Evolutionary conservation across 495 filamentous ascomycete genomes (phyloP).

Genomic region (Neurospora discreta): DNA sequence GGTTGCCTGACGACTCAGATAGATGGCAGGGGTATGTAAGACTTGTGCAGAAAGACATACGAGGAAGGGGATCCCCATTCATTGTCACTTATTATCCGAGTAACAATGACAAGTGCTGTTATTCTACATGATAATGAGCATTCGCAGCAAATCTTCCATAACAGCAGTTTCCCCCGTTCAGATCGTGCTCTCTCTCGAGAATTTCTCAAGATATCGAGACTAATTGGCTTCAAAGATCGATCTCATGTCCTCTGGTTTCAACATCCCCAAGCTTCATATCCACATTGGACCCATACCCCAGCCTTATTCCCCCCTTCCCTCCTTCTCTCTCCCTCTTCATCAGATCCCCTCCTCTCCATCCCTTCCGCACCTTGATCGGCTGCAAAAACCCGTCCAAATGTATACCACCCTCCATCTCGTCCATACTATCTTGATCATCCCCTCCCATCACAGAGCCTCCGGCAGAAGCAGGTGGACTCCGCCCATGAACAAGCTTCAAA

Average conservation of each 20-base stretch:
- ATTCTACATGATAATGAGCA: neutral
- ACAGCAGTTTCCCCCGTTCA: neutral
- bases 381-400: constrained; percentile 42
- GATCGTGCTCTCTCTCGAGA: neutral
- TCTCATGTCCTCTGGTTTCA: neutral
- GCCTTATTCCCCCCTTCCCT: neutral
- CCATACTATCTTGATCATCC: constrained; percentile 27
- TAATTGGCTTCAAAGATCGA: neutral
- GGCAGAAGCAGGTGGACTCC: neutral
- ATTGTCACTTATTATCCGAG: neutral
- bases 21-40: neutral
- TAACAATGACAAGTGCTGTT: neutral
- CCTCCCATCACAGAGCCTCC: constrained; percentile 4
- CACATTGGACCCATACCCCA: neutral
- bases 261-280: neutral
- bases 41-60: neutral
- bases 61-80: neutral
- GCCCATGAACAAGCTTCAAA: constrained; percentile 24
- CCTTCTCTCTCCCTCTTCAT: neutral
- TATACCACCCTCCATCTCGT: constrained; percentile 42
- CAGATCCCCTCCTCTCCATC: constrained; percentile 21
- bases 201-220: neutral
- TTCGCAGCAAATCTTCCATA: neutral
- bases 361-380: constrained; percentile 25
- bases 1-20: neutral